phyloP scores from a whole-genome alignment of 805 yeast species.

The Suhomyces sp. region DNA sequence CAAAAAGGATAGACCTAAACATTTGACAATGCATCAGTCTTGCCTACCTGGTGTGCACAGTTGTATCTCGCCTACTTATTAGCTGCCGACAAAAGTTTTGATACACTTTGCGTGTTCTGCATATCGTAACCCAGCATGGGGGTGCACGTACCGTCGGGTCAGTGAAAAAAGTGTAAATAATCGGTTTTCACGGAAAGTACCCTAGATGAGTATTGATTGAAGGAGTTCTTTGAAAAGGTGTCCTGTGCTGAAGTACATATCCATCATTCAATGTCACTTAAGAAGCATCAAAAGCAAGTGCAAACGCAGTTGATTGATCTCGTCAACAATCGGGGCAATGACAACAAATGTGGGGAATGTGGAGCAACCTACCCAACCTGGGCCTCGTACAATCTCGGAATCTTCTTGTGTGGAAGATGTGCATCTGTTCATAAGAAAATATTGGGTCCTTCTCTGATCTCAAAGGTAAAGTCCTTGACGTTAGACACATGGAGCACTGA shows the following conservation, averaged over 20 bases:
- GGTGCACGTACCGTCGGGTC: too few species aligned
- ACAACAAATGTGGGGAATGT: slow-evolving; percentile 80
- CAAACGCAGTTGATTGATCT: slow-evolving; percentile 58
- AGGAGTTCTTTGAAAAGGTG: too few species aligned
- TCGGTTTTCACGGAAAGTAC: too few species aligned
- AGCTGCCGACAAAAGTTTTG: too few species aligned
- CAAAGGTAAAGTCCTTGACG: slow-evolving; percentile 69
- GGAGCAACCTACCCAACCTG: slow-evolving; percentile 64
- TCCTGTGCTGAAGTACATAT: too few species aligned
- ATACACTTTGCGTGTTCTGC: too few species aligned
- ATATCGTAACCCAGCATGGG: too few species aligned
- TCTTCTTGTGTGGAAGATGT: slow-evolving; percentile 81
- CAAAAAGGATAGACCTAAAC: slow-evolving; percentile 1
- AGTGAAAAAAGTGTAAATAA: too few species aligned
- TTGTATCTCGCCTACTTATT: too few species aligned
- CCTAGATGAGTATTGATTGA: too few species aligned
- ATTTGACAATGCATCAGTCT: too few species aligned
- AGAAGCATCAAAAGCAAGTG: slow-evolving; percentile 40
- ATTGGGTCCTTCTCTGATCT: slow-evolving; percentile 52
- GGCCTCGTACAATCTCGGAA: slow-evolving; percentile 54
- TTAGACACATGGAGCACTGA: slow-evolving; percentile 65
- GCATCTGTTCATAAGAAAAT: slow-evolving; percentile 73
- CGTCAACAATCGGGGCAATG: slow-evolving; percentile 57
- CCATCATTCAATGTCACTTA: slow-evolving; percentile 14
- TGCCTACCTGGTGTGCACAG: too few species aligned